These are phyloP conservation scores for Paramecium caudatum DNA, from an alignment of 73 alveolate genomes.

Conservation along the genomic window DNA sequence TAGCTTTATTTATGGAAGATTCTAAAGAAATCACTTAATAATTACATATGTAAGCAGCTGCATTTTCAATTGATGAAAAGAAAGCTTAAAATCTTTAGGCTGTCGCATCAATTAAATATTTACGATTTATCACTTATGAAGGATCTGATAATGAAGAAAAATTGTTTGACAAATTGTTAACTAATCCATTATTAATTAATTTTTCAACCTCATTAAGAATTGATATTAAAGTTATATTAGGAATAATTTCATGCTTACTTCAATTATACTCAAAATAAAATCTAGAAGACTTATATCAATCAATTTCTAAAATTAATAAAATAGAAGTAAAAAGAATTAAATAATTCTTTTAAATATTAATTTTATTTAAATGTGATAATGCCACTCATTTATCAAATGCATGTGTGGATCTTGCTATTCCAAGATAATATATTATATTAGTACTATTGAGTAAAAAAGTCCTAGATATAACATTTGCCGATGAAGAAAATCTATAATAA, in stretches of 20 bases:
- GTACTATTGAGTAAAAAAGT: not conserved
- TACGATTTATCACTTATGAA: not conserved
- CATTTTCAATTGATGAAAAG: conserved; percentile 12
- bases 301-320: conserved; percentile 30
- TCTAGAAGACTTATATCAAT: not conserved
- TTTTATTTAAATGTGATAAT: conserved; percentile 42
- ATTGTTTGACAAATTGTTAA: conserved; percentile 13
- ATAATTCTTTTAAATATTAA: not conserved
- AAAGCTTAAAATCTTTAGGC: conserved; percentile 34
- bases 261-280: not conserved
- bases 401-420: not conserved
- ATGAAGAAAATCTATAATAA: not conserved
- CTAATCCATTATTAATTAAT: conserved; percentile 15
- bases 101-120: conserved; percentile 15
- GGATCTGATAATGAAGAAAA: conserved; percentile 56
- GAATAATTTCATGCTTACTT: not conserved
- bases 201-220: not conserved
- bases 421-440: conserved; percentile 7
- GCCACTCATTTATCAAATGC: conserved; percentile 59
- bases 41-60: conserved; percentile 48
- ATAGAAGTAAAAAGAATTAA: not conserved
- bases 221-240: not conserved
- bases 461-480: not conserved
- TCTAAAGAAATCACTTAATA: not conserved
- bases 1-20: conserved; percentile 43